Evolutionary conservation across 148 eudicot species (phyloP).

Genomic region (Cornus florida): DNA sequence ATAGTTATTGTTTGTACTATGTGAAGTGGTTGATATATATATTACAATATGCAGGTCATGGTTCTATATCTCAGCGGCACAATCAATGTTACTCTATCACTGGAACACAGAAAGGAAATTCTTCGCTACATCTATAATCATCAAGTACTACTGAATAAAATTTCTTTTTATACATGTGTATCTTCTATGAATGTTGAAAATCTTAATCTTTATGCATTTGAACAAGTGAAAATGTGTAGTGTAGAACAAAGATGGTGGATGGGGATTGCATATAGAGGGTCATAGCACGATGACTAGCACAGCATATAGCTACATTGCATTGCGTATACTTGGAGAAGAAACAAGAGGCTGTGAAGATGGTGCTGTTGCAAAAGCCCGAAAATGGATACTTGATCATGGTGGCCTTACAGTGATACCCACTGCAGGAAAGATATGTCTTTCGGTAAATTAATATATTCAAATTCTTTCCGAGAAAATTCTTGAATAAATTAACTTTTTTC

Average conservation of each 20-base stretch:
- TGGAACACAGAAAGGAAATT: constrained; percentile 15
- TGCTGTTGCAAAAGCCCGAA: constrained; percentile 1
- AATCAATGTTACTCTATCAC: not conserved
- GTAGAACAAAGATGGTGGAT: constrained; percentile 25
- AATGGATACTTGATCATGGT: constrained; percentile 23
- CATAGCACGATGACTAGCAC: constrained; percentile 18
- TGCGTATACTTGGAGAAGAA: constrained; percentile 17
- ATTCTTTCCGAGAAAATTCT: too few species aligned
- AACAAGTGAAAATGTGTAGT: not conserved
- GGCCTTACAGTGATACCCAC: constrained; percentile 9
- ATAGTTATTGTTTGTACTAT: too few species aligned
- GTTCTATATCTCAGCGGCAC: constrained; percentile 7
- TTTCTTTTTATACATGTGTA: too few species aligned
- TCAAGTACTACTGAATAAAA: not conserved
- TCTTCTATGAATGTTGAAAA: not conserved
- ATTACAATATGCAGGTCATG: constrained; percentile 10
- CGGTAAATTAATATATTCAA: not conserved
- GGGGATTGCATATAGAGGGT: constrained; percentile 15
- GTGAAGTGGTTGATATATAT: too few species aligned
- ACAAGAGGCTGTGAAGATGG: not conserved
- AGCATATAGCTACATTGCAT: not conserved
- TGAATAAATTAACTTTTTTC: too few species aligned
- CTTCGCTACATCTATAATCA: constrained; percentile 17
- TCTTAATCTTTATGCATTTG: not conserved
- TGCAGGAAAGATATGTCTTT: constrained; percentile 9